These are phyloP conservation scores for Eucalyptus erythrocorys DNA, from an alignment of 345 rosid genomes.

Conservation along the genomic window DNA sequence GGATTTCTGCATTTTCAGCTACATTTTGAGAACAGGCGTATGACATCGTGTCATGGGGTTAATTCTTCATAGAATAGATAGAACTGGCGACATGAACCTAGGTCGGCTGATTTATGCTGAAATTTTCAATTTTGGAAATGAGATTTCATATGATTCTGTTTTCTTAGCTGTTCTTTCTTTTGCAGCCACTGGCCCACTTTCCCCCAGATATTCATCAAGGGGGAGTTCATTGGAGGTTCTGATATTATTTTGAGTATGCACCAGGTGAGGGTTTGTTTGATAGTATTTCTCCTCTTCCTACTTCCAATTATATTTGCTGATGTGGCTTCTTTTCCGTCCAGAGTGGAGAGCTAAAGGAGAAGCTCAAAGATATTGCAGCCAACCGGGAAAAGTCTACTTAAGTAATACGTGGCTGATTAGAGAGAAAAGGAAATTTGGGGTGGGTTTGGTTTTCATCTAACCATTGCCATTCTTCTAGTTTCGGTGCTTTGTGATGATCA, in stretches of 20 bases:
- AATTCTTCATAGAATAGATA: background rate
- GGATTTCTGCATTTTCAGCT: background rate
- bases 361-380: constrained; percentile 43
- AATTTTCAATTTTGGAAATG: background rate
- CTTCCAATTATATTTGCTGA: no score
- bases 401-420: background rate
- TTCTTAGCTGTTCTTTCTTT: background rate
- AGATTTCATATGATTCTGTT: background rate
- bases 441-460: background rate
- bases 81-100: background rate
- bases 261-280: constrained; percentile 31
- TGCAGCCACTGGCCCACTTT: constrained; percentile 95
- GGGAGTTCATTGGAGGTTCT: constrained; percentile 89
- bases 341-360: constrained; percentile 82
- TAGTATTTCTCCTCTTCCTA: background rate
- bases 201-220: constrained; percentile 87
- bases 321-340: background rate
- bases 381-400: background rate
- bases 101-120: background rate
- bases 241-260: constrained; percentile 87
- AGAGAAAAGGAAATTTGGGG: background rate
- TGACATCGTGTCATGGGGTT: background rate
- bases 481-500: background rate
- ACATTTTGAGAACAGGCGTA: background rate
- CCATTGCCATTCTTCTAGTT: background rate